These are phyloP conservation scores for Trametes elegans DNA, from an alignment of 768 basidiomycete genomes.

Conservation along the genomic window DNA sequence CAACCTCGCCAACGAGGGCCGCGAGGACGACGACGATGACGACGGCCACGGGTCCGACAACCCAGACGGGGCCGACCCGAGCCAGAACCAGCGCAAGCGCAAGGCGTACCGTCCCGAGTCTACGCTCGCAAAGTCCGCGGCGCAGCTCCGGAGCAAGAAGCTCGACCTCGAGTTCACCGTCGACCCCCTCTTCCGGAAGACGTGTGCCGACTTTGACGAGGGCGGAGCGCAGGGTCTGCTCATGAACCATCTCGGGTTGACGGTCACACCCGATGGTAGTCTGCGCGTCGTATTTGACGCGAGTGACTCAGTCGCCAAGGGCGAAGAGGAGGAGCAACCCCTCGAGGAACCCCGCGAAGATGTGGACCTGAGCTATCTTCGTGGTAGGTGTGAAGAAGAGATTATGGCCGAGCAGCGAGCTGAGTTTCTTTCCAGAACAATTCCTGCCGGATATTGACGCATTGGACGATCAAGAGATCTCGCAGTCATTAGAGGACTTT, in stretches of 20 bases:
- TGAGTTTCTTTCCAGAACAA: conserved; percentile 42
- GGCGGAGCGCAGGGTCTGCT: conserved; percentile 93
- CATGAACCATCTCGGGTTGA: conserved; percentile 91
- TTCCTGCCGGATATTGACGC: conserved; percentile 71
- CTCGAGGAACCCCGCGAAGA: conserved; percentile 68
- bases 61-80: conserved; percentile 63
- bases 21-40: conserved; percentile 55
- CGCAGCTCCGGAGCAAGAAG: conserved; percentile 85
- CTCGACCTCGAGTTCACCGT: conserved; percentile 94
- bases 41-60: conserved; percentile 58
- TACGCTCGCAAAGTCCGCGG: conserved; percentile 85
- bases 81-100: conserved; percentile 55
- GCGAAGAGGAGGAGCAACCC: conserved; percentile 67
- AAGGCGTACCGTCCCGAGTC: conserved; percentile 70
- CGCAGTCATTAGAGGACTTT: conserved; percentile 78
- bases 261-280: conserved; percentile 74
- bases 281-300: conserved; percentile 95
- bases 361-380: conserved; percentile 61
- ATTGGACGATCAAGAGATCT: conserved; percentile 71
- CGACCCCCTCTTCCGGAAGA: conserved; percentile 97
- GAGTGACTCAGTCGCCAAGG: conserved; percentile 80
- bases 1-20: conserved; percentile 73
- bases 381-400: conserved; percentile 42
- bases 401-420: conserved; percentile 2
- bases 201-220: conserved; percentile 97